A percentile compares a stretch with the other conserved stretches of the same genome.
Conservation (phyloP, 106 monocot genomes). For the Allium fistulosum region DNA sequence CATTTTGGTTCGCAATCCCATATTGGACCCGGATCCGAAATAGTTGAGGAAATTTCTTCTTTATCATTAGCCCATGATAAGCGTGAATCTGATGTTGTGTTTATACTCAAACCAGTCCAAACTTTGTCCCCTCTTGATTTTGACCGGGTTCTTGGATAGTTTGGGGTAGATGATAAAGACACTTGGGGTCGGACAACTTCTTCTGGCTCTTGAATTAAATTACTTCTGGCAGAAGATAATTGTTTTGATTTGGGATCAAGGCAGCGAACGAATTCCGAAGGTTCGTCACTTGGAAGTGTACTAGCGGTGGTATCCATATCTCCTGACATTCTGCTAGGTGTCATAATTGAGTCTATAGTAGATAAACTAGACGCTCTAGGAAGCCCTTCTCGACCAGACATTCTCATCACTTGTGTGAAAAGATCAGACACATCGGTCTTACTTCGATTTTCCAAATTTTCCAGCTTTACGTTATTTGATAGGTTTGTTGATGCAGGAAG, state of each 20-base stretch:
- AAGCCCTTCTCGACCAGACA: constrained; percentile 34
- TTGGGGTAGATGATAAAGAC: constrained; percentile 43
- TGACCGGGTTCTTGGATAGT: constrained; percentile 84
- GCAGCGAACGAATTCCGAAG: constrained; percentile 85
- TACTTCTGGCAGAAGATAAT: constrained; percentile 60
- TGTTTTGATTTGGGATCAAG: constrained; percentile 86
- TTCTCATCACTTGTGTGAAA: constrained; percentile 36
- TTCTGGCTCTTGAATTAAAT: constrained; percentile 59
- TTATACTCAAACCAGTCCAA: constrained; percentile 31
- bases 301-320: constrained; percentile 50
- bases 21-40: constrained; percentile 68
- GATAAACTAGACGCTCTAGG: constrained; percentile 64
- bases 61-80: constrained; percentile 67
- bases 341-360: constrained; percentile 76
- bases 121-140: constrained; percentile 70
- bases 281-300: constrained; percentile 65
- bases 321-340: constrained; percentile 56
- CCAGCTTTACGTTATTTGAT: constrained; percentile 14
- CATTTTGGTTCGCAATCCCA: constrained; percentile 69
- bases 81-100: constrained; percentile 53
- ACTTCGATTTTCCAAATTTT: constrained; percentile 9
- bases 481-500: constrained; percentile 49
- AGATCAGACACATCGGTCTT: constrained; percentile 25
- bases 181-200: constrained; percentile 79
- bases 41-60: constrained; percentile 82